Percentiles rank a stretch among this genome's conserved stretches.
phyloP scores from a whole-genome alignment of 225 moss, liverwort and hornwort genomes.

The Straminergon stramineum region DNA sequence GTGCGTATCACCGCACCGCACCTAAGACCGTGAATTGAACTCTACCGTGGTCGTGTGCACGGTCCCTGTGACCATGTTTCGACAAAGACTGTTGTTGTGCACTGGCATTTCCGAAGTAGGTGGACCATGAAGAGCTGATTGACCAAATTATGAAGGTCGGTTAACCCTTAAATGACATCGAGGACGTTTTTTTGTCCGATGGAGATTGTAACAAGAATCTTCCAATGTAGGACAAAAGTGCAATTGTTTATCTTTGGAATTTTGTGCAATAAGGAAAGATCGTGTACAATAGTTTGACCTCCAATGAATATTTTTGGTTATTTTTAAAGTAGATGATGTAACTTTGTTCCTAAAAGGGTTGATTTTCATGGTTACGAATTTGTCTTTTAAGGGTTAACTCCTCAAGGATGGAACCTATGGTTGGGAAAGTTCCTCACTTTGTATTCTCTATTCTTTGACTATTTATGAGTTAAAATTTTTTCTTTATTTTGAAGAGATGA shows the following conservation, averaged over 20 bases:
- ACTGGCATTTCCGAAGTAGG: not conserved
- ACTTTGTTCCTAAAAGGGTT: too few species aligned
- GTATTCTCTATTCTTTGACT: accelerated
- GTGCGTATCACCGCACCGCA: not conserved
- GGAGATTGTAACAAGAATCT: too few species aligned
- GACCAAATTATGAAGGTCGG: not conserved
- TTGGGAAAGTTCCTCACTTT: not conserved
- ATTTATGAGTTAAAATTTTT: not conserved
- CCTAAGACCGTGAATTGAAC: not conserved
- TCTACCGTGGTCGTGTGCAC: not conserved
- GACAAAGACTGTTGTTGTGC: not conserved
- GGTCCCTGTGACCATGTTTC: not conserved
- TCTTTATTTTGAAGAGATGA: not conserved
- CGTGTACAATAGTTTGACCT: too few species aligned
- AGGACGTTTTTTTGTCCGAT: too few species aligned
- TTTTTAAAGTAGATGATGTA: too few species aligned
- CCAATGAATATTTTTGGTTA: too few species aligned
- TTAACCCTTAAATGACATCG: too few species aligned
- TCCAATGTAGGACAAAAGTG: too few species aligned
- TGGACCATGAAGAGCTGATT: not conserved
- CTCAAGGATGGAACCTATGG: accelerated
- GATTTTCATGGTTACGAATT: too few species aligned
- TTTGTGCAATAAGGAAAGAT: too few species aligned
- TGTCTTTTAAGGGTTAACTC: not conserved
- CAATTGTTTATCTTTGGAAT: too few species aligned